Evolutionary conservation across 495 filamentous ascomycete species (phyloP), one percentile per base, ranked within the genome.

Genomic region (Amphirosellinia nigrospora): DNA sequence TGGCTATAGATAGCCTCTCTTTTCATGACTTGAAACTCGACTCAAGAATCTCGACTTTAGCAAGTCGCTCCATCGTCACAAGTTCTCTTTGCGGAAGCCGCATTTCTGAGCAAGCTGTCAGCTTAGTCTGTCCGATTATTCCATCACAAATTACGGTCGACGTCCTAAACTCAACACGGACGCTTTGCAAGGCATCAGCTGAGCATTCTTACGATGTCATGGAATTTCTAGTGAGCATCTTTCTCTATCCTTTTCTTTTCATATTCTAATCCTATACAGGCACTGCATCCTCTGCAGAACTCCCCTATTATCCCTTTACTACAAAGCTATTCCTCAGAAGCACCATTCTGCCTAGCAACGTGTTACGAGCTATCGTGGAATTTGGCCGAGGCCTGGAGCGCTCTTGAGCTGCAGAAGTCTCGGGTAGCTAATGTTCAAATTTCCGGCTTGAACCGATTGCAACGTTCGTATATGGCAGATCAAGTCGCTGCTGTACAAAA

Each of bases 361-460:
- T 80, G 84, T 34, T 87, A 86, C 64, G 88, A 90, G 38, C 41
- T 87, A 23, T 80, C 82, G 59, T 59, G 84, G n/a, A 83, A 86
- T 5, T 73, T 87, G n/a, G 75, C 77, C 34, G 53, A 56, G 56
- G 77, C 78, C 34, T 61, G 77, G 60, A 69, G 70, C 10, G 71
- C 61, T 38, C 70, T 81, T 71, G 72, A 79, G 43, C 39, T 65
- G 5, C 79, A 86, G 60, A 74, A 80, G 7, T 63, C 52, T n/a
- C 77, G 69, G 8, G 72, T 80, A 56, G 75, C 76, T 9, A 73
- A 80, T 11, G 76, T 82, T 70, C 89, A 89, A 71, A 85, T 89
- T 32, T 88, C 87, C 9, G 82, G 88, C 56, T 85, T 92, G 84
- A 92, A 87, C 69, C 86, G 89, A 4, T 79, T 94, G 21, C 90